Conservation (phyloP, 1,284 basidiomycete species). For the Tilletia indica region DNA sequence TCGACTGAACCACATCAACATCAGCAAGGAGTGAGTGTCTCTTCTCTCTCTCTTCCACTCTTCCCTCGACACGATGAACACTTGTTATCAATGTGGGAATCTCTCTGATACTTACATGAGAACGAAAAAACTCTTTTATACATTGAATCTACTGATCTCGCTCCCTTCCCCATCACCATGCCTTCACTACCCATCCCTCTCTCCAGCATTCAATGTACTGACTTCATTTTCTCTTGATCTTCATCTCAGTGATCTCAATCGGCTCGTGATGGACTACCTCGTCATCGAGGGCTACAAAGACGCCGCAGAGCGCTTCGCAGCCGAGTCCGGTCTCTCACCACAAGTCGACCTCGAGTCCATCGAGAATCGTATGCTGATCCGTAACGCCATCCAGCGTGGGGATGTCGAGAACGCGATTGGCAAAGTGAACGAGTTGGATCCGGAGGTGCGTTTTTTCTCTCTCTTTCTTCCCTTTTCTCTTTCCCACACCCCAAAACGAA, state of each 20-base stretch:
- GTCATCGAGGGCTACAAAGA: conserved; percentile 96
- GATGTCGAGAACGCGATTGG: conserved; percentile 92
- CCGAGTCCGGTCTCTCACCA: conserved; percentile 75
- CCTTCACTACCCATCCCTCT: not conserved
- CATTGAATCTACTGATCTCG: conserved; percentile 55
- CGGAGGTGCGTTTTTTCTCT: conserved; percentile 73
- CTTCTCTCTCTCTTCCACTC: conserved; percentile 27
- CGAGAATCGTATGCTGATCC: conserved; percentile 87
- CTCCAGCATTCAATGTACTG: not conserved
- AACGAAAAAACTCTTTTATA: conserved; percentile 46
- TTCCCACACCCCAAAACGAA: conserved; percentile 23
- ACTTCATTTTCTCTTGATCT: not conserved
- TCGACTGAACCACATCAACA: conserved; percentile 58
- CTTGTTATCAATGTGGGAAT: conserved; percentile 63
- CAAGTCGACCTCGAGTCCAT: conserved; percentile 82
- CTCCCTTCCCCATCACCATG: conserved; percentile 24
- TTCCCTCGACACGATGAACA: conserved; percentile 22
- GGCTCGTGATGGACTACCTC: conserved; percentile 95
- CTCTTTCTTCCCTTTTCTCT: not conserved
- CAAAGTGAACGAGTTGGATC: conserved; percentile 89
- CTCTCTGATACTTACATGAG: conserved; percentile 64
- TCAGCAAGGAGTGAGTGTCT: conserved; percentile 61
- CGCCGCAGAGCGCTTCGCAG: conserved; percentile 88
- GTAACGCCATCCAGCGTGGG: conserved; percentile 87
- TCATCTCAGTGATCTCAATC: conserved; percentile 76